Conservation (phyloP, 2,329 filamentous ascomycete genomes). For the Ceratocystis papillata region DNA sequence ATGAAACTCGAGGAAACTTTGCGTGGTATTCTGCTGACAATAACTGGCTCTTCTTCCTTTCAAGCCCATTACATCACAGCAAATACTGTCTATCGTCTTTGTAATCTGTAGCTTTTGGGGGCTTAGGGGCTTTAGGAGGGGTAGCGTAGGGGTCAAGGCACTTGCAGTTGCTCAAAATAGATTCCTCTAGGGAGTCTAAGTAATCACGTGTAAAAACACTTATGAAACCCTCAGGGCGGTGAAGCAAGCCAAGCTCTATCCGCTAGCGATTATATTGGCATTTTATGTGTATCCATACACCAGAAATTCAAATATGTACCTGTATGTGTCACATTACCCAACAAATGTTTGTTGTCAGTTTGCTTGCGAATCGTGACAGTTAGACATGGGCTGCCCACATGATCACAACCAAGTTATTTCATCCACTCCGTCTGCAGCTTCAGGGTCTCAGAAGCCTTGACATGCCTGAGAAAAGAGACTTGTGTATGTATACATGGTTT, state of each 20-base stretch:
- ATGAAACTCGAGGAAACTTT: background rate
- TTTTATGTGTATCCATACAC: background rate
- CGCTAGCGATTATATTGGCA: background rate
- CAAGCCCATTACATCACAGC: background rate
- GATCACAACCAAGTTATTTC: background rate
- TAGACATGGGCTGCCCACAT: background rate
- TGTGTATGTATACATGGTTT: background rate
- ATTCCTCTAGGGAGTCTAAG: background rate
- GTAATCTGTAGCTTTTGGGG: background rate
- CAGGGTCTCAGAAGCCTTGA: background rate
- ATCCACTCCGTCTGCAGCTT: background rate
- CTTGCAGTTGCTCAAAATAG: background rate
- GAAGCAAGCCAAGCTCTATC: background rate
- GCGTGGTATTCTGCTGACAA: background rate
- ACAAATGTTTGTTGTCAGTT: background rate
- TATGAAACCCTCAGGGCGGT: background rate
- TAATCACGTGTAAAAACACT: background rate
- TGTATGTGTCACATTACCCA: background rate
- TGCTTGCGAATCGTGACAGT: background rate
- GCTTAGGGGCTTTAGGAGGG: background rate
- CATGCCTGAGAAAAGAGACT: background rate
- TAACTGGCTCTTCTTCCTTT: slow-evolving; percentile 4
- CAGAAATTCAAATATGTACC: background rate
- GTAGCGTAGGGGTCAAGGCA: background rate
- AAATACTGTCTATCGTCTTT: background rate